These are phyloP conservation scores for Plantago ovata DNA, from an alignment of 257 asterid genomes.

Conservation along the genomic window DNA sequence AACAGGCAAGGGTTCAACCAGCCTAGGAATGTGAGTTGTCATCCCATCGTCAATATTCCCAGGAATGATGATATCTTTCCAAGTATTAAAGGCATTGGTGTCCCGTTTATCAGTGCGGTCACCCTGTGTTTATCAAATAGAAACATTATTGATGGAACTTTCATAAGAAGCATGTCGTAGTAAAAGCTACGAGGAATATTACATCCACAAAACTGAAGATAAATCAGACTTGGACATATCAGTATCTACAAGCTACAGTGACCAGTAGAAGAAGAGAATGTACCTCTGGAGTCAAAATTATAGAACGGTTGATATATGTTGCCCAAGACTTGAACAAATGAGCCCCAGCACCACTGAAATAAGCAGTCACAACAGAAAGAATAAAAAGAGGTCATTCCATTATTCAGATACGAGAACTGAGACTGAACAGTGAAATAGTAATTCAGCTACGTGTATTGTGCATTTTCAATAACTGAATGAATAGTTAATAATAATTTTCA, in stretches of 20 bases:
- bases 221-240: neutral
- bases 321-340: slow-evolving; percentile 98
- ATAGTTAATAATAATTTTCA: neutral
- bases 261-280: slow-evolving; percentile 3
- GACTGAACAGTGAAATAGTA: too few species aligned
- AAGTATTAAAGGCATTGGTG: slow-evolving; percentile 84
- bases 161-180: slow-evolving; percentile 7
- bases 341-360: slow-evolving; percentile 97
- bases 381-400: too few species aligned
- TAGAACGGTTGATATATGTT: slow-evolving; percentile 73
- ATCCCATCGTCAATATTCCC: slow-evolving; percentile 96
- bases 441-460: too few species aligned
- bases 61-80: slow-evolving; percentile 96
- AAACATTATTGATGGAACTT: slow-evolving; percentile 11
- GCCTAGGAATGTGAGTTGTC: slow-evolving; percentile 56
- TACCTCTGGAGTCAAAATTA: slow-evolving; percentile 97
- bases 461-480: too few species aligned
- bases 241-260: neutral
- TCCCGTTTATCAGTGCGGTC: slow-evolving; percentile 94
- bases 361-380: too few species aligned
- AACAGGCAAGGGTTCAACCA: slow-evolving; percentile 80
- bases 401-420: too few species aligned
- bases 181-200: neutral
- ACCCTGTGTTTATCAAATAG: slow-evolving; percentile 45
- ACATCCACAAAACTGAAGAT: neutral